Base-by-base conservation (phyloP, 139 green algal genomes). In the Chlamydomonas eustigma region DNA sequence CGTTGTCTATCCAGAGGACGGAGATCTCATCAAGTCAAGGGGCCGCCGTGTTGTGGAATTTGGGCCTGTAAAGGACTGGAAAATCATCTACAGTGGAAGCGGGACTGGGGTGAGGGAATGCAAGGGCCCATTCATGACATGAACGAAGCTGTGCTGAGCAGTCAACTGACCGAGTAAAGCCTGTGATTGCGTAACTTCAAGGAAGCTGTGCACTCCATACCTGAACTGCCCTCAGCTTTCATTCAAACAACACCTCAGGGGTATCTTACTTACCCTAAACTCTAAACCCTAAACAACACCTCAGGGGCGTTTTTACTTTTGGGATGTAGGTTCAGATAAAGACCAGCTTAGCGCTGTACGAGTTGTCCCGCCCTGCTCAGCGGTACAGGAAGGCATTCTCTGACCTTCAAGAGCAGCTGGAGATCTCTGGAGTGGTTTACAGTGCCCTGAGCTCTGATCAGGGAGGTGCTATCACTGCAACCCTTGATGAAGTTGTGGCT, bases 401-500 rank as follows among this genome's bases (percentile, higher is more conserved):
- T 0, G 64, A 78, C 32, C 68, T 92, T 51, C 52, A 80, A 18
- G 88, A 90, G 70, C 87, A 92, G 75, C 71, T 88, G 1, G 80
- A 77, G 30, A 84, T 93, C 33, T 22, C 37, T 6, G 3, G 37
- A 2, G 25, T 83, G 65, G 77, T 86, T 36, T 76, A 85, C 52
- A 39, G 81, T 37, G 88, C 83, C 1, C 71, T 94, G 50, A 76
- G 76, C 32, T 50, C 83, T 5, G 71, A 80, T 3, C 51, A 71
- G 35, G 84, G 87, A 1, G 91, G 89, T 35, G 63, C 44, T 33
- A 44, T 76, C 0, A 67, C 80, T 2, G 71, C 85, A 30, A 82
- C 65, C 22, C 72, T 91, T 22, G 88, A 94, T 4, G 87, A 92
- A 36, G 84, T 96, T 0, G 79, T 93, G 30, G 85, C 85, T 37